Evolutionary conservation across 176 grass and related monocot genomes (phyloP), one percentile per base, ranked within the genome.

Genomic region (Bothriochloa decipiens): DNA sequence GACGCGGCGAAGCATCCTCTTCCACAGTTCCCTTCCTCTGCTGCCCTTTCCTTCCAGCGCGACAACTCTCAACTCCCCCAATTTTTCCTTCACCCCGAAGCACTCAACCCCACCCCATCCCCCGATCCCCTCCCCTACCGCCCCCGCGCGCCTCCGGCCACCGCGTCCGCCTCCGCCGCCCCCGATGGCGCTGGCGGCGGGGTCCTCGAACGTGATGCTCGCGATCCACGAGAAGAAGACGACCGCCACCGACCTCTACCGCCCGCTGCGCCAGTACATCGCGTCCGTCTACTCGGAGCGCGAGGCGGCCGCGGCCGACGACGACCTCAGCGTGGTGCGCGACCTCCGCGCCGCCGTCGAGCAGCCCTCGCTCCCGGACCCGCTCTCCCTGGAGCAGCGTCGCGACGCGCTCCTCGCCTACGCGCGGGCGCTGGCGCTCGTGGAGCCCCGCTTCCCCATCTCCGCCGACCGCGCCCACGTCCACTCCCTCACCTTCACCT

Each of bases 221-320:
- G 97, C 91, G 23, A 92, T 99, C 40, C 97, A 99, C 88, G 97
- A 99, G 88, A 99, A 99, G 93, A 99, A 94, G 67, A 84, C 93
- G 2, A 25, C 86, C 11, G 9, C 93, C 8, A 77, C 83, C 17
- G 97, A 99, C 70, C 83, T 99, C 83, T 96, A 99, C 84, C 93
- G 93, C 75, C 91, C 93, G 20, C 93, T 96, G 28, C 93, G 97
- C 53, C 89, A 77, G 26, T 96, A 96, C 88, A 87, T 99, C 93
- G 72, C 91, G 71, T 77, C 88, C 60, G 79, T 68, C 68, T 99
- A 94, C 91, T 95, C 93, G 5, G 97, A 99, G 88, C 90, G 87
- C 60, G 97, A 99, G 41, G 97, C 97, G 15, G 93, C 94, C 20
- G 68, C 68, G 70, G 90, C 89, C 41, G 96, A 96, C 50, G 96